Base-by-base conservation (phyloP, 164 flowering plant genomes). In the Berberis vulgaris region DNA sequence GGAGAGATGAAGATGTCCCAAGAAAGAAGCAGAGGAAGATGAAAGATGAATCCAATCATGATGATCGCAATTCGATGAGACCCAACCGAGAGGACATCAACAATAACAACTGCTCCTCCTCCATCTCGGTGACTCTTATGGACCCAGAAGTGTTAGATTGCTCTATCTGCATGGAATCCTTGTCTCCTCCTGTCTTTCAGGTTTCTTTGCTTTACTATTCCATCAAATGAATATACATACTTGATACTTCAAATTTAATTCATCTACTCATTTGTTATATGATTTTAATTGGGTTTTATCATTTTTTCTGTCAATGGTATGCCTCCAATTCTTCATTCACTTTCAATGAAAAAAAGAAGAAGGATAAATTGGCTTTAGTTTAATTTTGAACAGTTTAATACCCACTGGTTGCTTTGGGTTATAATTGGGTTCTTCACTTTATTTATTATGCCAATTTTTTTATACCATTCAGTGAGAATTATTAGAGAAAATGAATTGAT, bases 101-200 rank as follows among this genome's bases (percentile, higher is more conserved):
- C 5, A 59, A 76, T 26, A 26, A 26, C 26, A 26, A 26, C 26
- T 26, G 26, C 26, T 26, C 26, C 26, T 26, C 26, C 26, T 26
- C 26, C 26, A 43, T 83, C 46, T 72, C 79, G 0, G 74, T 83
- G 1, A 78, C 69, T 45, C 59, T 83, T 4, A 75, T 74, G 38
- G 87, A 87, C 68, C 80, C 86, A 3, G 87, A 90, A 41, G 92
- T 87, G 4, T 71, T 87, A 6, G 92, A 87, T 66, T 90, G 92
- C 78, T 54, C 73, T 56, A 79, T 86, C 64, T 90, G 97, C 73
- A 66, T 65, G 67, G 83, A 84, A 3, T 72, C 84, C 71, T 76
- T 87, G 69, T 56, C 67, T 4, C 59, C 73, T 47, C 92, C 92
- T 45, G 75, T 85, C 43, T 86, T 75, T 63, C 96, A 89, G 92